Base-by-base conservation (phyloP, 345 rosid genomes). In the Clarkia xantiana region DNA sequence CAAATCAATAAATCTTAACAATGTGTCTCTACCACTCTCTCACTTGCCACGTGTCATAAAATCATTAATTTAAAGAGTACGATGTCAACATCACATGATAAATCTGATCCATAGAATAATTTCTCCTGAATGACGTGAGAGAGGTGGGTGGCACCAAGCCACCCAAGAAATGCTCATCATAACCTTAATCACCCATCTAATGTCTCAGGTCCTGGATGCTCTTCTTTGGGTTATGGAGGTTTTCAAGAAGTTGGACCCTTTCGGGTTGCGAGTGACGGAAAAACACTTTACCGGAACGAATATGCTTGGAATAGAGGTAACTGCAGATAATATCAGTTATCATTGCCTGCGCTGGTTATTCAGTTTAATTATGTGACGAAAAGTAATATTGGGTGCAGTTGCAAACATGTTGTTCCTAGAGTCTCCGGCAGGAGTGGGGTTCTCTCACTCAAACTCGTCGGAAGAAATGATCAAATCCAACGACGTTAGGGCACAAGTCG, bases 191-290 rank as follows among this genome's bases (percentile, higher is more conserved):
- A n/a, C n/a, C n/a, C n/a, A n/a, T n/a, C n/a, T n/a, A n/a, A n/a
- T n/a, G 5, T 22, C 25, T 22, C 36, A 29, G 36, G 36, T 1
- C 97, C 95, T 0, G 95, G 97, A 7, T 89, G 97, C 58, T 89
- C 97, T 0, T 89, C 97, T 0, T 62, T 85, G 14, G 97, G 84
- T 2, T 86, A 77, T 0, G 94, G 97, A 18, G 94, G 91, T 20
- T 81, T 86, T 0, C 94, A 90, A 60, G 97, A 90, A 62, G 71
- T 90, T 2, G 97, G 97, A n/a, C 95, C 97, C 0, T 90, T 90
- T 64, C 69, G 88, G 10, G 76, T 77, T 11, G 66, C 64, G 20
- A 57, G 80, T 0, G 71, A 90, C 3, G 86, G 95, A 8, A 74
- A 67, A 59, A 62, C 71, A 19, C 86, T 85, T 2, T 29, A 58